phyloP scores from a whole-genome alignment of 2,329 filamentous ascomycete species.

The Fusarium lateritium region DNA sequence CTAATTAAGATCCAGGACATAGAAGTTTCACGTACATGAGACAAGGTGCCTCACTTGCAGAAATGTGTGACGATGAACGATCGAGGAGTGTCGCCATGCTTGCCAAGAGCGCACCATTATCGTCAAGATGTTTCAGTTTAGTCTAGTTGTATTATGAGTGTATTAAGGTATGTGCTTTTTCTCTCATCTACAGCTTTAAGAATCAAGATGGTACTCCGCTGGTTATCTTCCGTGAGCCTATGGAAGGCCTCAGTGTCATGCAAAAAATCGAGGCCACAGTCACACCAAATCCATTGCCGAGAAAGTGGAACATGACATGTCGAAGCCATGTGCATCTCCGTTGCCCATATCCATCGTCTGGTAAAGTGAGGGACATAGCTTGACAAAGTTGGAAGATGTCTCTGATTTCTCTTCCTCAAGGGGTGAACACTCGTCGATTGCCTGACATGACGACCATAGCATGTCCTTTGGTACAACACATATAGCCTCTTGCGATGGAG shows the following conservation, averaged over 20 bases:
- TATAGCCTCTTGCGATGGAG: not conserved
- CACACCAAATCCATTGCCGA: not conserved
- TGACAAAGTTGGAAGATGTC: constrained; percentile 14
- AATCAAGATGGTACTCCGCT: not conserved
- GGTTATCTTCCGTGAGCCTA: not conserved
- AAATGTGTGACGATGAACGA: not conserved
- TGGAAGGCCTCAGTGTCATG: constrained; percentile 27
- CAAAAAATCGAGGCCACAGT: constrained; percentile 7
- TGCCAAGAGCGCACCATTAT: not conserved
- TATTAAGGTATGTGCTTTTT: not conserved
- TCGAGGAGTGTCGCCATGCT: not conserved
- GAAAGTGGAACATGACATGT: constrained; percentile 24
- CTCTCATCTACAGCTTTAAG: not conserved
- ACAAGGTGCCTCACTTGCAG: not conserved
- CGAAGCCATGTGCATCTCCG: constrained; percentile 38
- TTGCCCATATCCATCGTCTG: constrained; percentile 39
- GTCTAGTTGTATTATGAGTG: not conserved
- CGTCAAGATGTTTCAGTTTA: not conserved
- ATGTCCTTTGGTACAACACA: not conserved
- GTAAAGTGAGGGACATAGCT: constrained; percentile 25
- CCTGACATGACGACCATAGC: constrained; percentile 1
- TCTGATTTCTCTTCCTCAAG: not conserved
- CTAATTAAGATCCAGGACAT: not conserved
- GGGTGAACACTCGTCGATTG: not conserved
- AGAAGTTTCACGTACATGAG: not conserved